Evolutionary conservation across 768 basidiomycete genomes (phyloP).

Genomic region (Amanita rimosa): DNA sequence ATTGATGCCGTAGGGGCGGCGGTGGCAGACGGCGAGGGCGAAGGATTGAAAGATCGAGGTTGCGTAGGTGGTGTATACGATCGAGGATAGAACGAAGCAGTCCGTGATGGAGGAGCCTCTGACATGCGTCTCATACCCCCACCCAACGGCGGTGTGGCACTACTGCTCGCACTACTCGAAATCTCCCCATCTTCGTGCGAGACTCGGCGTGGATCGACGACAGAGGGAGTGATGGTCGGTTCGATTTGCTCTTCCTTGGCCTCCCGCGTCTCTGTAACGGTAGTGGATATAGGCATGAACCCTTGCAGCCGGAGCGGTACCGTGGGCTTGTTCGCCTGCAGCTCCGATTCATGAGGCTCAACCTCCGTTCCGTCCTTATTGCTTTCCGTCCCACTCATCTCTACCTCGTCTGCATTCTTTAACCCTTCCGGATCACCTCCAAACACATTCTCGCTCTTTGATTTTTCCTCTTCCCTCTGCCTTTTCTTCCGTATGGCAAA

Average conservation of each 20-base stretch:
- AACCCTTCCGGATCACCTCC: constrained; percentile 2
- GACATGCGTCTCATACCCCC: background rate
- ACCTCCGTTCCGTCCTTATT: background rate
- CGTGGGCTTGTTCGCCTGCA: background rate
- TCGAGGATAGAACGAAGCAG: constrained; percentile 14
- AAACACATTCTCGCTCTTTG: background rate
- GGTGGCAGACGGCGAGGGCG: constrained; percentile 11
- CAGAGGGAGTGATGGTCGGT: background rate
- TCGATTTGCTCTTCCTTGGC: constrained; percentile 9
- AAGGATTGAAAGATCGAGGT: constrained; percentile 31
- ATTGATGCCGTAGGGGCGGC: background rate
- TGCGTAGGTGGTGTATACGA: constrained; percentile 34
- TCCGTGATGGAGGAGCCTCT: background rate
- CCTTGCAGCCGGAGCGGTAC: background rate
- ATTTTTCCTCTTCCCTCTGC: constrained; percentile 31
- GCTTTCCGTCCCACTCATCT: background rate
- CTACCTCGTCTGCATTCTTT: background rate
- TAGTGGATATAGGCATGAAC: constrained; percentile 2
- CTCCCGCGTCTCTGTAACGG: background rate
- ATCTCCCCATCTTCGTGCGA: constrained; percentile 49
- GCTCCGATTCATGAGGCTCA: background rate
- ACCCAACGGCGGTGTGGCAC: constrained; percentile 7
- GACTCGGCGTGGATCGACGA: constrained; percentile 9
- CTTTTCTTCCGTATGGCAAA: constrained; percentile 46
- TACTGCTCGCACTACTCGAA: constrained; percentile 13